Evolutionary conservation across 805 yeast genomes (phyloP), one percentile per base, ranked within the genome.

Genomic region (Brettanomyces nanus): DNA sequence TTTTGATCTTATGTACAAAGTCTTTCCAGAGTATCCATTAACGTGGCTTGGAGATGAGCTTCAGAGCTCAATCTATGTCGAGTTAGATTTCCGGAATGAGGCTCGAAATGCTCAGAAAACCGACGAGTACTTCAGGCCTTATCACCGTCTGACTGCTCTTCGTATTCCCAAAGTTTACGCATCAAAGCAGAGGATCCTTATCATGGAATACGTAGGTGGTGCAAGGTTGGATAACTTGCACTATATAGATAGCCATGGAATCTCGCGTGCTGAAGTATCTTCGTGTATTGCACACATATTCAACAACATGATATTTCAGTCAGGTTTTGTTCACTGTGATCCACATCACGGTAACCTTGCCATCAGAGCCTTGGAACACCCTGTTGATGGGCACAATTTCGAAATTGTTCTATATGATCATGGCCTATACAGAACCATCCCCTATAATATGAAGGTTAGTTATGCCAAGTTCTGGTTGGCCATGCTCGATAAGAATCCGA

Each of bases 341-440:
- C 98, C 98, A 1, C 99, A 92, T 57, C 95, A 95, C 9, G 99
- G 99, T 0, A 92, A 92, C 52, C 65, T 92, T 42, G 96, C 97
- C 0, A 85, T 92, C 18, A 66, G 87, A 39, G 61, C 68, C 25
- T 59, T 68, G 5, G 49, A 50, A 14, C 37, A 44, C 4, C 49
- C 52, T 22, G 47, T 42, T 27, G 44, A 54, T 28, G 61, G 62
- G 2, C 86, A 80, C 53, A 89, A 90, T 55, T 92, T 92, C 56
- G 98, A 92, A 58, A 85, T 92, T 36, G 68, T 92, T 5, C 66
- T 92, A 15, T 94, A 86, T 56, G 99, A 92, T 61, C 98, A 92
- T 58, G 99, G 98, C 0, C 66, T 92, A 15, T 92, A 92, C 57
- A 69, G 99, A 43, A 75, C 80, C 41, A 86, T 94, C 10, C 82